Evolutionary conservation across 2,329 filamentous ascomycete genomes (phyloP).

Genomic region (Aspergillus vadensis): DNA sequence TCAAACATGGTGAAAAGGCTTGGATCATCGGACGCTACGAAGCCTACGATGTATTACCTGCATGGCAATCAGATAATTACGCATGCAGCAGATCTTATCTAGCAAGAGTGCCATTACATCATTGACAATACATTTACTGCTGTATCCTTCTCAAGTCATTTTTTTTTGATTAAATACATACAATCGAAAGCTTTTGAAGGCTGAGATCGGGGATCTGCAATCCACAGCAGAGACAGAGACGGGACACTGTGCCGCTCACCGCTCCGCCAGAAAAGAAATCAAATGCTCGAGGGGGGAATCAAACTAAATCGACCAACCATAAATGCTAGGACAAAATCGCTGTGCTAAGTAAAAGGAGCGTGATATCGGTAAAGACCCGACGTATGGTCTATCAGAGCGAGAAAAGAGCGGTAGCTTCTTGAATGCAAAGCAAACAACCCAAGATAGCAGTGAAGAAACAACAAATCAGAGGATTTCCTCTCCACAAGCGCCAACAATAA

Average conservation of each 20-base stretch:
- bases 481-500: conserved; percentile 34
- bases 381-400: conserved; percentile 20
- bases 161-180: conserved; percentile 31
- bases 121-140: neutral
- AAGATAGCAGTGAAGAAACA: conserved; percentile 17
- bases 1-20: too few species aligned
- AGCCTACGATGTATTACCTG: too few species aligned
- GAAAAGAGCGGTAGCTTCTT: conserved; percentile 3
- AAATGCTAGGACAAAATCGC: conserved; percentile 24
- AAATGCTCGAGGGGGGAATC: conserved; percentile 24
- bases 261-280: conserved; percentile 15
- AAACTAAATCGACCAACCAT: conserved; percentile 24
- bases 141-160: conserved; percentile 2
- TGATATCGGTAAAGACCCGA: conserved; percentile 24
- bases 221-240: conserved; percentile 18
- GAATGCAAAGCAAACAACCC: conserved; percentile 19
- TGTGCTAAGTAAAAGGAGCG: conserved; percentile 19
- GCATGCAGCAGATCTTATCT: neutral
- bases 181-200: conserved; percentile 20
- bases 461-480: conserved; percentile 24
- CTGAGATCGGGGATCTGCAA: conserved; percentile 5
- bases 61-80: too few species aligned
- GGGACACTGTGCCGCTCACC: conserved; percentile 15
- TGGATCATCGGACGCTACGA: too few species aligned
- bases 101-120: neutral